These are phyloP conservation scores for Xylaria scruposa DNA, from an alignment of 495 filamentous ascomycete genomes.

Conservation along the genomic window DNA sequence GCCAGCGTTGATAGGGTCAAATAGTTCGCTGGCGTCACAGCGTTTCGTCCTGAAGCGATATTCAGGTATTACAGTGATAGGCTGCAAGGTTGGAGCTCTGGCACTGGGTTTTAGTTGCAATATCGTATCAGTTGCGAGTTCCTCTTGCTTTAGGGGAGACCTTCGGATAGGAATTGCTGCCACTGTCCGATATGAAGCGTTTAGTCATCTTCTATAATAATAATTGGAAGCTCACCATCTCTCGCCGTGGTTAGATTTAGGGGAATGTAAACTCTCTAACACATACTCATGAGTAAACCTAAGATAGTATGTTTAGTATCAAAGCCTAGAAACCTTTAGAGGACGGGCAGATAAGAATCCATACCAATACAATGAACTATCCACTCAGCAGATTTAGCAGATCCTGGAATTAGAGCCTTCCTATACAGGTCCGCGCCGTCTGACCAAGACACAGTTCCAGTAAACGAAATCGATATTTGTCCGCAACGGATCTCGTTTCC, in stretches of 20 bases:
- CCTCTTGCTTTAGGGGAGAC: too few relatives aligned
- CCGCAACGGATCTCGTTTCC: not conserved
- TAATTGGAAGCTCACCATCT: not conserved
- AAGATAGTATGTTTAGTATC: slow-evolving; percentile 1
- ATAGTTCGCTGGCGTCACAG: not conserved
- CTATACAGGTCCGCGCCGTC: not conserved
- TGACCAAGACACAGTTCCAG: not conserved
- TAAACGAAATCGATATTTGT: not conserved
- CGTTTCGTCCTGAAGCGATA: not conserved
- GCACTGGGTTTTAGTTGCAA: not conserved
- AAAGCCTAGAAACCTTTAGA: not conserved
- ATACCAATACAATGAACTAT: slow-evolving; percentile 7
- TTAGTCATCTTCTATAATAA: not conserved
- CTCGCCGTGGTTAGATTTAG: not conserved
- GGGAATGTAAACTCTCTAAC: not conserved
- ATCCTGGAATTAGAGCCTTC: not conserved
- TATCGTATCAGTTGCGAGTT: too few relatives aligned
- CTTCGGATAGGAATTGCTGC: slow-evolving; percentile 14
- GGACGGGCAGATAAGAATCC: not conserved
- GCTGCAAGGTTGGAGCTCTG: not conserved
- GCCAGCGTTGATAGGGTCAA: not conserved
- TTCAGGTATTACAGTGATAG: not conserved
- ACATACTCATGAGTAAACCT: slow-evolving; percentile 18
- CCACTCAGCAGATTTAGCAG: not conserved
- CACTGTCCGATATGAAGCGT: not conserved